phyloP scores from a whole-genome alignment of 768 basidiomycete species.

The Sarcodon aspratus region DNA sequence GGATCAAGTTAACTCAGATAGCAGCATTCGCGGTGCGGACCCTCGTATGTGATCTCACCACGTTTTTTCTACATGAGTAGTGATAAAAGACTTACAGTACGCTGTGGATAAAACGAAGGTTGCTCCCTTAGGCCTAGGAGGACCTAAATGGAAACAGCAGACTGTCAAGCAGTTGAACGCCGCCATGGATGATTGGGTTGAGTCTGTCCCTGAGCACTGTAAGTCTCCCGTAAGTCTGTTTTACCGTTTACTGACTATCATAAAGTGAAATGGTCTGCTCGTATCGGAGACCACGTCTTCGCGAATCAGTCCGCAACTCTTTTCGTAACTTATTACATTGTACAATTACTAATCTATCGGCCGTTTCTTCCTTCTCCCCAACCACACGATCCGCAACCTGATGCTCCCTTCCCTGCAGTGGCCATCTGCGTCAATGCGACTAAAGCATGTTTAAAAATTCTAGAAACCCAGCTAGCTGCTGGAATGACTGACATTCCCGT shows the following conservation, averaged over 20 bases:
- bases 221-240: slow-evolving; percentile 12
- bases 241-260: background rate
- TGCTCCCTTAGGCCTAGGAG: slow-evolving; percentile 11
- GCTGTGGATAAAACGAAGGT: slow-evolving; percentile 23
- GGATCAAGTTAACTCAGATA: slow-evolving; percentile 35
- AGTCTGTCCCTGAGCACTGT: slow-evolving; percentile 18
- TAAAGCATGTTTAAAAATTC: slow-evolving; percentile 45
- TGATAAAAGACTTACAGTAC: slow-evolving; percentile 13
- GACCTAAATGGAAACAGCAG: slow-evolving; percentile 15
- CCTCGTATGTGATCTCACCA: slow-evolving; percentile 22
- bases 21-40: slow-evolving; percentile 30
- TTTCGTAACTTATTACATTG: slow-evolving; percentile 38
- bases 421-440: slow-evolving; percentile 64
- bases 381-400: background rate
- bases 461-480: slow-evolving; percentile 20
- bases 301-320: slow-evolving; percentile 33
- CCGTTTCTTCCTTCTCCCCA: slow-evolving; percentile 59
- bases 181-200: slow-evolving; percentile 25
- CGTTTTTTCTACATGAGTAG: background rate
- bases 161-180: slow-evolving; percentile 34
- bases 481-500: background rate
- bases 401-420: slow-evolving; percentile 45
- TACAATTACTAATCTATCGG: slow-evolving; percentile 67
- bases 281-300: slow-evolving; percentile 22
- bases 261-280: slow-evolving; percentile 31